Evolutionary conservation across 768 basidiomycete genomes (phyloP).

Genomic region (Russula sp.): DNA sequence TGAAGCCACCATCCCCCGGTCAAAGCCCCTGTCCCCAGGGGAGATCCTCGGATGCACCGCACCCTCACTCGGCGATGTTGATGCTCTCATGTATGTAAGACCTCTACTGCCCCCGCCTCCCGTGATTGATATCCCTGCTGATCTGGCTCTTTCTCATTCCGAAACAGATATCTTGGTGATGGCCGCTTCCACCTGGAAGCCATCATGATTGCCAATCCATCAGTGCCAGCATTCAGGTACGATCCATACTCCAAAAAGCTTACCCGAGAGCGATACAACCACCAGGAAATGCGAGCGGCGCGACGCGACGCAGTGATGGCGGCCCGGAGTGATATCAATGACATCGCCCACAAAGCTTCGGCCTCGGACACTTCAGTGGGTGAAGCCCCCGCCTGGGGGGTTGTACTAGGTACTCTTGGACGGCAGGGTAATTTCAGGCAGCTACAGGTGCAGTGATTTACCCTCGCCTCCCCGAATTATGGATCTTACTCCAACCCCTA

Average conservation of each 20-base stretch:
- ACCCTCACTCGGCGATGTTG: constrained; percentile 68
- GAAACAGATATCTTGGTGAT: constrained; percentile 86
- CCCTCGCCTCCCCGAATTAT: neutral
- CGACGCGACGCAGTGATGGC: constrained; percentile 68
- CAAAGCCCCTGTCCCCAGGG: constrained; percentile 90
- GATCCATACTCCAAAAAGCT: constrained; percentile 98
- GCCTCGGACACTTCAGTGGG: constrained; percentile 20
- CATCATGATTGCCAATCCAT: constrained; percentile 99
- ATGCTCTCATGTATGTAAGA: constrained; percentile 92
- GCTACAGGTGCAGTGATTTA: constrained; percentile 46
- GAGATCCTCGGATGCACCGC: constrained; percentile 98
- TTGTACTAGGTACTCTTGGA: constrained; percentile 90
- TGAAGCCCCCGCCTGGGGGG: constrained; percentile 60
- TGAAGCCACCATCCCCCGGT: constrained; percentile 69
- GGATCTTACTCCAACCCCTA: neutral
- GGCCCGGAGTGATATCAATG: constrained; percentile 58
- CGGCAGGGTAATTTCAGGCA: constrained; percentile 91
- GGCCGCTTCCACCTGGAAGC: constrained; percentile 97
- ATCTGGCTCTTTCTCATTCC: constrained; percentile 1
- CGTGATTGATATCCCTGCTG: neutral
- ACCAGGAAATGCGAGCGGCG: constrained; percentile 73
- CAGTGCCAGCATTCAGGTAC: constrained; percentile 92
- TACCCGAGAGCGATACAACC: constrained; percentile 86
- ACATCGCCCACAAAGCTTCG: constrained; percentile 12
- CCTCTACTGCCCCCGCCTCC: neutral